These are phyloP conservation scores for rapeseed (Brassica napus) DNA, from an alignment of 345 rosid genomes.

Conservation along the genomic window DNA sequence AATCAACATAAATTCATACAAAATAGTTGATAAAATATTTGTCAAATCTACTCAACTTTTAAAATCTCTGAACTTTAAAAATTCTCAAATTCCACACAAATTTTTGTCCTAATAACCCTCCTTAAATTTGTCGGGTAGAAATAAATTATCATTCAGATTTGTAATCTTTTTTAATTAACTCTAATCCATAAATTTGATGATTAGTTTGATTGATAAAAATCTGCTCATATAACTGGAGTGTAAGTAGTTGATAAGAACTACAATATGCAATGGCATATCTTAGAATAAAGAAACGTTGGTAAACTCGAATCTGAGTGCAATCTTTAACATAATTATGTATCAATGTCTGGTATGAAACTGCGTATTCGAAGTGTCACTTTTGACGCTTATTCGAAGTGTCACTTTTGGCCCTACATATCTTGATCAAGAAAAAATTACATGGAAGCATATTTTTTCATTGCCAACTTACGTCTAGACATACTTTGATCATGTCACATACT, in stretches of 20 bases:
- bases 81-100: too few species aligned
- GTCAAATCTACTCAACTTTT: too few species aligned
- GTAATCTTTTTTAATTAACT: not conserved
- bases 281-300: not conserved
- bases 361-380: slow-evolving; percentile 26
- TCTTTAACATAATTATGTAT: slow-evolving; percentile 16
- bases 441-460: too few species aligned
- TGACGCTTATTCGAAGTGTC: slow-evolving; percentile 24
- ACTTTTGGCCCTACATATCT: slow-evolving; percentile 33
- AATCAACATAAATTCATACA: too few species aligned
- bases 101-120: too few species aligned
- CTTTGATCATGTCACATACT: too few species aligned
- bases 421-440: not conserved
- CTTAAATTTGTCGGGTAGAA: too few species aligned
- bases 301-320: slow-evolving; percentile 32
- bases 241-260: slow-evolving; percentile 23
- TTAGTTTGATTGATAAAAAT: slow-evolving; percentile 1
- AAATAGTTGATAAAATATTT: too few species aligned
- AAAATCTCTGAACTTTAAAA: too few species aligned
- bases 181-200: not conserved
- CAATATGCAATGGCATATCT: too few species aligned
- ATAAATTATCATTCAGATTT: not conserved
- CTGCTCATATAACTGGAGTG: not conserved
- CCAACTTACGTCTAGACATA: too few species aligned
- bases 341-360: slow-evolving; percentile 34